A percentile compares a stretch with the other conserved stretches of the same genome.
Conservation (phyloP, 1,139 yeast genomes). For the Taiozyma sp. region DNA sequence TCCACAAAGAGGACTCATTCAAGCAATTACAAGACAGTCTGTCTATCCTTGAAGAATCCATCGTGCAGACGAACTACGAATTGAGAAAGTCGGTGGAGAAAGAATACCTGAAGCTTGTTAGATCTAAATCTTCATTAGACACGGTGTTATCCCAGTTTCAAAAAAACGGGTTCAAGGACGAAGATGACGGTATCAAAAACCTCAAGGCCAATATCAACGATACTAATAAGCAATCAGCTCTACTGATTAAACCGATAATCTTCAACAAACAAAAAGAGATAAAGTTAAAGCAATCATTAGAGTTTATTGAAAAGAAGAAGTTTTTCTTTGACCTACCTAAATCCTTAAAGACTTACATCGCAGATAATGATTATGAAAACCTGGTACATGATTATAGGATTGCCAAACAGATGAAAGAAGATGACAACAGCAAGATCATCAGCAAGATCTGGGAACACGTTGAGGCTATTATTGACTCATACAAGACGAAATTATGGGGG, state of each 20-base stretch:
- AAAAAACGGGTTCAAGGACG: slow-evolving; percentile 29
- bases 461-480: slow-evolving; percentile 55
- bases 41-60: slow-evolving; percentile 50
- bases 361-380: slow-evolving; percentile 60
- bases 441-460: slow-evolving; percentile 64
- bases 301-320: slow-evolving; percentile 55
- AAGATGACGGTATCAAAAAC: slow-evolving; percentile 30
- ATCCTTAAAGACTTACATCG: slow-evolving; percentile 45
- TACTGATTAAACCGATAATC: slow-evolving; percentile 70
- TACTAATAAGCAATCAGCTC: slow-evolving; percentile 49
- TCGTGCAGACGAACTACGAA: slow-evolving; percentile 60
- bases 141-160: slow-evolving; percentile 48
- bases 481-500: slow-evolving; percentile 58
- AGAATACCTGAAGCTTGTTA: slow-evolving; percentile 71
- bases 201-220: slow-evolving; percentile 44
- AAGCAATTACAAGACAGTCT: slow-evolving; percentile 54
- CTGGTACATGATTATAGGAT: slow-evolving; percentile 64
- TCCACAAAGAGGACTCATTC: slow-evolving; percentile 68
- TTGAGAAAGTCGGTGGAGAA: slow-evolving; percentile 62
- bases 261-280: slow-evolving; percentile 57
- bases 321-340: slow-evolving; percentile 72
- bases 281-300: slow-evolving; percentile 54
- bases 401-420: slow-evolving; percentile 34
- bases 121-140: slow-evolving; percentile 65
- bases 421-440: slow-evolving; percentile 26